Percentiles rank a stretch among this genome's conserved stretches.
phyloP scores from a whole-genome alignment of 2,329 filamentous ascomycete species.

The Sordariomycetes sp. region DNA sequence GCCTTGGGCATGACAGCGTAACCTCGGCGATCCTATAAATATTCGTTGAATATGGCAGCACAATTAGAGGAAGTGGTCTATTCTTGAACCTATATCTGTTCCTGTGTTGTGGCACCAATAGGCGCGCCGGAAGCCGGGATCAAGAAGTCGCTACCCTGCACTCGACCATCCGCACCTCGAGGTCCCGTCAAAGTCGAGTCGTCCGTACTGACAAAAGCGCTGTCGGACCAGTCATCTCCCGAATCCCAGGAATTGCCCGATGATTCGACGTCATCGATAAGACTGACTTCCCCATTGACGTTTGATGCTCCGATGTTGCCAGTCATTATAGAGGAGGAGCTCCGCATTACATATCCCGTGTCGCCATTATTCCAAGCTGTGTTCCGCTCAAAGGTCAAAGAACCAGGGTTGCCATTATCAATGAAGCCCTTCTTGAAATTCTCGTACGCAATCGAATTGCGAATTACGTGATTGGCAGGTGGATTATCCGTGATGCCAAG shows the following conservation, averaged over 20 bases:
- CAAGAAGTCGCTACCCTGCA: not conserved
- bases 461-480: slow-evolving; percentile 29
- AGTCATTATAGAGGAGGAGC: slow-evolving; percentile 22
- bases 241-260: not conserved
- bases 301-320: slow-evolving; percentile 20
- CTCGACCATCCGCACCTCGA: not conserved
- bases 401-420: slow-evolving; percentile 33
- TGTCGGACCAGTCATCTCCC: not conserved
- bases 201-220: not conserved
- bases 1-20: too few species aligned
- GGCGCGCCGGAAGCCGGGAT: not conserved
- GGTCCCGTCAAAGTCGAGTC: not conserved
- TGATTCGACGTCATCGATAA: not conserved
- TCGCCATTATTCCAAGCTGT: slow-evolving; percentile 36
- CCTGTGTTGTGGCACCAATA: not conserved
- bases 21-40: too few species aligned
- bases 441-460: slow-evolving; percentile 30
- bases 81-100: too few species aligned
- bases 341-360: slow-evolving; percentile 27
- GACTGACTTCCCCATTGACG: not conserved
- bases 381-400: slow-evolving; percentile 27
- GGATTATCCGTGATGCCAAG: slow-evolving; percentile 28
- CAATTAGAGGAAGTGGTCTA: too few species aligned
- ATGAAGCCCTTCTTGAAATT: slow-evolving; percentile 35
- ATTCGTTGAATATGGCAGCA: too few species aligned